Evolutionary conservation across 2,329 filamentous ascomycete genomes (phyloP).

Genomic region (Daldinia sp.): DNA sequence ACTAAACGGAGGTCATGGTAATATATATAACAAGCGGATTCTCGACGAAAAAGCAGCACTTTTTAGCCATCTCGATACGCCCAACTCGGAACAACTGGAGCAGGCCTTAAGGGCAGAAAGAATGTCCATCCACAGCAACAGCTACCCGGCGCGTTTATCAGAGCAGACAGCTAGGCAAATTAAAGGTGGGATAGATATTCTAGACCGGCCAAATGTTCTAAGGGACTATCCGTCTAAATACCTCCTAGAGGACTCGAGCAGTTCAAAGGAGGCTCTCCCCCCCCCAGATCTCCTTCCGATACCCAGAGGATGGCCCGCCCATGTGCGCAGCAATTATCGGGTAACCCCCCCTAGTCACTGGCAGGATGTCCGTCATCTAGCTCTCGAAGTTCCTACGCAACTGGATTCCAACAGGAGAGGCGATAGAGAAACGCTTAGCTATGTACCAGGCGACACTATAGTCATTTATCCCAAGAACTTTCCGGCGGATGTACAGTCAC

Average conservation of each 20-base stretch:
- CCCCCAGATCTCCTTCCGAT: slow-evolving; percentile 60
- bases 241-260: slow-evolving; percentile 37
- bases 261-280: slow-evolving; percentile 35
- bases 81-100: slow-evolving; percentile 32
- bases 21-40: slow-evolving; percentile 16
- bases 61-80: slow-evolving; percentile 43
- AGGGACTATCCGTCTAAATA: slow-evolving; percentile 49
- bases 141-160: slow-evolving; percentile 39
- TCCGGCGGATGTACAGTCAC: slow-evolving; percentile 76
- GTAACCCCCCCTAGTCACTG: slow-evolving; percentile 82
- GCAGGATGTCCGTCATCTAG: slow-evolving; percentile 91
- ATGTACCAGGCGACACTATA: slow-evolving; percentile 79
- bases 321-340: slow-evolving; percentile 71
- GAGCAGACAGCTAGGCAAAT: slow-evolving; percentile 32
- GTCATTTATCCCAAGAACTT: slow-evolving; percentile 90
- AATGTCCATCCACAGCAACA: slow-evolving; percentile 18
- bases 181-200: slow-evolving; percentile 37
- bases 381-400: slow-evolving; percentile 57
- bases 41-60: slow-evolving; percentile 42
- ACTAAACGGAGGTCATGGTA: slow-evolving; percentile 1
- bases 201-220: slow-evolving; percentile 50
- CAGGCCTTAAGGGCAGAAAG: slow-evolving; percentile 38
- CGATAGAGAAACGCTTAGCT: slow-evolving; percentile 48
- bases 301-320: slow-evolving; percentile 63
- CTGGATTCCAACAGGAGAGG: slow-evolving; percentile 23